Percentiles rank a stretch among this genome's conserved stretches.
Evolutionary conservation across 2,329 filamentous ascomycete species (phyloP).

Genomic region (Chaetomium sp.): DNA sequence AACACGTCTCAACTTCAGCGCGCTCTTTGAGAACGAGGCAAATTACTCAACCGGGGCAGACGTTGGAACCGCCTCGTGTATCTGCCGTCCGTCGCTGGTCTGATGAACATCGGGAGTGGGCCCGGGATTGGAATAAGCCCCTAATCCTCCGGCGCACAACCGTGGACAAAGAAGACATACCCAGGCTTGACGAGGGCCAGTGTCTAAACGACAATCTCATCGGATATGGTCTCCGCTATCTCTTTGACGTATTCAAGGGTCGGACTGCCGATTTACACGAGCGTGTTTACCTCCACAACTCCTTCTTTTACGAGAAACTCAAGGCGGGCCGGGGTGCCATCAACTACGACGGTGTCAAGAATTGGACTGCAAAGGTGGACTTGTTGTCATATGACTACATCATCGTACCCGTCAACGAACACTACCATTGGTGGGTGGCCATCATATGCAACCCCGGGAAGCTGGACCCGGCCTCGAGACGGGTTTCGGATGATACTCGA

Average conservation of each 20-base stretch:
- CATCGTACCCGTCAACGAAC: slow-evolving; percentile 87
- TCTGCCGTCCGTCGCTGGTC: slow-evolving; percentile 50
- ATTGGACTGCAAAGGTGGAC: slow-evolving; percentile 86
- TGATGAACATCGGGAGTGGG: slow-evolving; percentile 53
- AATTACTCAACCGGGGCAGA: not conserved
- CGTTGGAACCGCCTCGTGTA: not conserved
- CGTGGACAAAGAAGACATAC: slow-evolving; percentile 72
- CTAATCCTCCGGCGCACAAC: slow-evolving; percentile 67
- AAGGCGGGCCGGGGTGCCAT: slow-evolving; percentile 64
- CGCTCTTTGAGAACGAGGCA: slow-evolving; percentile 23
- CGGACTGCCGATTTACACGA: slow-evolving; percentile 58
- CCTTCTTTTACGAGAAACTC: slow-evolving; percentile 84
- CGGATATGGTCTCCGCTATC: slow-evolving; percentile 78
- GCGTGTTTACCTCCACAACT: slow-evolving; percentile 86
- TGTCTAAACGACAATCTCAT: slow-evolving; percentile 94
- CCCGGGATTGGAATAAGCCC: slow-evolving; percentile 56
- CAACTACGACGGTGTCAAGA: slow-evolving; percentile 82
- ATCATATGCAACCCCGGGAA: slow-evolving; percentile 88
- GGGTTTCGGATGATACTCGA: not conserved
- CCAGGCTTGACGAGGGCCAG: slow-evolving; percentile 77
- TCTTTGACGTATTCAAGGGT: slow-evolving; percentile 63
- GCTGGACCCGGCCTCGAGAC: slow-evolving; percentile 47
- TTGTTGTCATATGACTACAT: slow-evolving; percentile 86
- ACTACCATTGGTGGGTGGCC: slow-evolving; percentile 88
- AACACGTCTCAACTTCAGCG: not conserved